phyloP scores from a whole-genome alignment of 169 alveolate genomes.

The Plasmodium malariae region DNA sequence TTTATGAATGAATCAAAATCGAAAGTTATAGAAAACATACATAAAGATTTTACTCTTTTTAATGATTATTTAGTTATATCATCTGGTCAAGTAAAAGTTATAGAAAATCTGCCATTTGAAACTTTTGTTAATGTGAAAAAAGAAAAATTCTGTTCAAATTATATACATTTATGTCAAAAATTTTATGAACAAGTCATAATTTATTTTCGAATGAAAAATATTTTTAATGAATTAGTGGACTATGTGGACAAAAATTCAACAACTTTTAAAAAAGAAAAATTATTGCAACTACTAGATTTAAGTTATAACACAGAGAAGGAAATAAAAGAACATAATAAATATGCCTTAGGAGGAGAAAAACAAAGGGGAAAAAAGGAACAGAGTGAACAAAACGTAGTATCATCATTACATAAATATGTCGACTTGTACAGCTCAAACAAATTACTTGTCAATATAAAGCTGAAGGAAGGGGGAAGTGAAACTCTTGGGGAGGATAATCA shows the following conservation, averaged over 20 bases:
- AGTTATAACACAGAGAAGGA: neutral
- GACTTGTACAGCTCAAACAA: no score
- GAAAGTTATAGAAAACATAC: neutral
- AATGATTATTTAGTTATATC: neutral
- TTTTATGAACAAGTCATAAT: slow-evolving; percentile 18
- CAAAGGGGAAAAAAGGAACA: no score
- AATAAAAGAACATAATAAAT: neutral
- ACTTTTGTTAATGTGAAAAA: slow-evolving; percentile 8
- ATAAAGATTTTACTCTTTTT: neutral
- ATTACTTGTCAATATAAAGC: no score
- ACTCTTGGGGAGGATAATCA: no score
- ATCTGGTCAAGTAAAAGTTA: neutral
- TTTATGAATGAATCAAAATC: neutral
- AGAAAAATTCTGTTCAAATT: neutral
- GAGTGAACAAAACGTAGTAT: no score
- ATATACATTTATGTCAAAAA: slow-evolving; percentile 43
- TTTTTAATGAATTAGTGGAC: neutral
- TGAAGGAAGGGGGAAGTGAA: no score
- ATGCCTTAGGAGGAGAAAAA: neutral
- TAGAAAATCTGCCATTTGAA: neutral
- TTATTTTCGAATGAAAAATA: neutral
- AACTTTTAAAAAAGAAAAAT: neutral
- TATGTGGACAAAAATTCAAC: slow-evolving; percentile 8
- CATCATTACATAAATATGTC: no score
- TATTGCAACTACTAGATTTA: neutral